These are phyloP conservation scores for Pseudodiploospora longispora DNA, from an alignment of 2,329 filamentous ascomycete genomes.

Conservation along the genomic window DNA sequence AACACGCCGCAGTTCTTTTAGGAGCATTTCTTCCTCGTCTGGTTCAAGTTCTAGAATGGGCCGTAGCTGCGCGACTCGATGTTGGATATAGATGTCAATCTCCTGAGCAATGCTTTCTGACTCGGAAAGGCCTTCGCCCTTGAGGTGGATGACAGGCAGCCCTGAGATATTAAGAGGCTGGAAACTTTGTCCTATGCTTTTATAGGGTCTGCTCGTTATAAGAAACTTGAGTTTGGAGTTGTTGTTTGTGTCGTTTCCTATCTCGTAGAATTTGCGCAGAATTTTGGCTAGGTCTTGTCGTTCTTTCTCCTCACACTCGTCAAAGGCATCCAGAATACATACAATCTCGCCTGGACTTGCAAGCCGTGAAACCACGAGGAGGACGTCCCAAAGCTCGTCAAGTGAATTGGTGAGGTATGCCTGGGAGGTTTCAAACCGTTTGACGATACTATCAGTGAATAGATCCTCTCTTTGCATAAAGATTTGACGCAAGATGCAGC, in stretches of 20 bases:
- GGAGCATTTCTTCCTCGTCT: slow-evolving; percentile 8
- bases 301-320: slow-evolving; percentile 26
- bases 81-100: slow-evolving; percentile 14
- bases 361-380: slow-evolving; percentile 12
- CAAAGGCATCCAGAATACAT: slow-evolving; percentile 32
- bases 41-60: not conserved
- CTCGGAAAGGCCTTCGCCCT: slow-evolving; percentile 11
- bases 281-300: slow-evolving; percentile 14
- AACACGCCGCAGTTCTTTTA: slow-evolving; percentile 5
- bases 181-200: slow-evolving; percentile 15
- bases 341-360: slow-evolving; percentile 16
- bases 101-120: slow-evolving; percentile 11
- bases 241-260: not conserved
- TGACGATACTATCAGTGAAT: slow-evolving; percentile 13
- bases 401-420: slow-evolving; percentile 15
- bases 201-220: slow-evolving; percentile 23
- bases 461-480: slow-evolving; percentile 14
- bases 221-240: slow-evolving; percentile 27
- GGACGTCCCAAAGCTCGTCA: slow-evolving; percentile 22
- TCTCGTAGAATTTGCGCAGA: slow-evolving; percentile 17
- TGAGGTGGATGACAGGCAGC: slow-evolving; percentile 12
- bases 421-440: slow-evolving; percentile 13
- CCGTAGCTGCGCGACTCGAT: slow-evolving; percentile 5
- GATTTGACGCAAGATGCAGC: slow-evolving; percentile 12
- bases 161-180: slow-evolving; percentile 2